Conservation (phyloP, 2,329 filamentous ascomycete genomes). For the Ascochyta rabiei region DNA sequence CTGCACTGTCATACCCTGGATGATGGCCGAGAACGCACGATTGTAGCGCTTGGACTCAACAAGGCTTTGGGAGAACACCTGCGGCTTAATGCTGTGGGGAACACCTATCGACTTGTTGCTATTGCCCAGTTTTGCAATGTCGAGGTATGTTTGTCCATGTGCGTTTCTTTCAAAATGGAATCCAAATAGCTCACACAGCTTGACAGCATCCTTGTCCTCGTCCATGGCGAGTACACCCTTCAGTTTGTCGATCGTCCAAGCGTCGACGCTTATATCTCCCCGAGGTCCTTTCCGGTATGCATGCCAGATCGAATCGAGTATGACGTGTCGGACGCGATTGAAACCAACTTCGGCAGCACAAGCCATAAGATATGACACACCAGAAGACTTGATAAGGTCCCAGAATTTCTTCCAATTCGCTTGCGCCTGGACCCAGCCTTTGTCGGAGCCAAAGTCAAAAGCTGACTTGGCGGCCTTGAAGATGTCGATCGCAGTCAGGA, state of each 20-base stretch:
- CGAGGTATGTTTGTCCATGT: constrained; percentile 57
- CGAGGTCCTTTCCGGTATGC: constrained; percentile 60
- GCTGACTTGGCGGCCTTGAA: constrained; percentile 62
- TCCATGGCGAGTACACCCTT: constrained; percentile 62
- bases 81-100: constrained; percentile 48
- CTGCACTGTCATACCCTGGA: constrained; percentile 61
- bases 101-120: constrained; percentile 27
- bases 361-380: constrained; percentile 66
- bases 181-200: constrained; percentile 61
- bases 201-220: constrained; percentile 57
- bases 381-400: constrained; percentile 59
- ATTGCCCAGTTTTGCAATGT: constrained; percentile 57
- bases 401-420: constrained; percentile 66
- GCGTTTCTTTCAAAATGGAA: constrained; percentile 56
- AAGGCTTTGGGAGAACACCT: constrained; percentile 59
- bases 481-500: constrained; percentile 63
- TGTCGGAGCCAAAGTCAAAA: constrained; percentile 57
- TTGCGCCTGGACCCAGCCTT: constrained; percentile 61
- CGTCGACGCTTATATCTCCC: constrained; percentile 53
- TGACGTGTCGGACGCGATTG: constrained; percentile 61
- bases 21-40: constrained; percentile 62
- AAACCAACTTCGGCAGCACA: constrained; percentile 70
- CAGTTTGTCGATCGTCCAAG: constrained; percentile 63
- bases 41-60: constrained; percentile 65
- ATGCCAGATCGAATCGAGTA: constrained; percentile 62